Percentiles rank a stretch among this genome's conserved stretches.
phyloP scores from a whole-genome alignment of 257 asterid species.

The Nicotiana knightiana region DNA sequence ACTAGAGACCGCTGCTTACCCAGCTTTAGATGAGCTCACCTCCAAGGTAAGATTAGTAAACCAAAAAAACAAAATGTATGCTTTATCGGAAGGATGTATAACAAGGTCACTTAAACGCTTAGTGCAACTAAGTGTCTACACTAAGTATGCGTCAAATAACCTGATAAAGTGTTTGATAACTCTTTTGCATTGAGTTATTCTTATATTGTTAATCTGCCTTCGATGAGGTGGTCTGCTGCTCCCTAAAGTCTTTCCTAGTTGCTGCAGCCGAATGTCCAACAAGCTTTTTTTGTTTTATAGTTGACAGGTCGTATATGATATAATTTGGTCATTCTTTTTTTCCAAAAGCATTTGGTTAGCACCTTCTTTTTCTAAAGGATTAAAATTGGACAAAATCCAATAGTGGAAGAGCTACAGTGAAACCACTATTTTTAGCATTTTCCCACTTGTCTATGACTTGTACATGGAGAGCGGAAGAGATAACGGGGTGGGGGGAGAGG shows the following conservation, averaged over 20 bases:
- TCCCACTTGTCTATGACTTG: not conserved
- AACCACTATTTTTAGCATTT: not conserved
- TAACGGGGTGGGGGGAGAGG: not conserved
- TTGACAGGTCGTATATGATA: not conserved
- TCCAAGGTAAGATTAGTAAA: conserved; percentile 46
- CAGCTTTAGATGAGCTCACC: conserved; percentile 89
- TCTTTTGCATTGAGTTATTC: not conserved
- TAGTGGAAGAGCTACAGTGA: not conserved
- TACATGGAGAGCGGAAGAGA: not conserved
- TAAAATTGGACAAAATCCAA: not conserved
- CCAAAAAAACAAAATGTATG: not conserved
- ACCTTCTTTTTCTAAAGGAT: not conserved
- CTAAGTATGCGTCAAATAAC: not conserved
- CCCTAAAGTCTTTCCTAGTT: not conserved
- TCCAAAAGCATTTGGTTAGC: not conserved
- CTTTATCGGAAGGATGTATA: not conserved
- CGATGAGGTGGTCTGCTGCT: not conserved
- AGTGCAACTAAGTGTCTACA: not conserved
- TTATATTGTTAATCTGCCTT: not conserved
- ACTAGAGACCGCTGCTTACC: conserved; percentile 81
- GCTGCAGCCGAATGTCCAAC: not conserved
- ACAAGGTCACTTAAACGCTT: not conserved
- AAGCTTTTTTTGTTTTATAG: not conserved
- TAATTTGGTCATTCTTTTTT: not conserved
- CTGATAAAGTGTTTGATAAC: not conserved